phyloP scores from a whole-genome alignment of 805 yeast species.

The Cyberlindnera sargentensis region DNA sequence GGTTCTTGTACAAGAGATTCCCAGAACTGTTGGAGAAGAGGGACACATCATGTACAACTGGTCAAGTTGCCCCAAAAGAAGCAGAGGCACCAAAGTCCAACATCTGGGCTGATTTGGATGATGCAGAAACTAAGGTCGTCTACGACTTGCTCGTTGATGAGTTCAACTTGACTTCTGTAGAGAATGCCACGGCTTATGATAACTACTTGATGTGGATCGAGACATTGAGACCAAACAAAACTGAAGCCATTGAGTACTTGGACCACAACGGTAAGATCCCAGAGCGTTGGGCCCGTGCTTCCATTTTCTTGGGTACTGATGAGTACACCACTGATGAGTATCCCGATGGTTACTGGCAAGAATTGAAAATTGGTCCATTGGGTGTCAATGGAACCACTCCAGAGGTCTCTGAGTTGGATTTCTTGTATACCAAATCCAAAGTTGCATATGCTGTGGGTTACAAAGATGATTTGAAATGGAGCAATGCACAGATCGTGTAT shows the following conservation, averaged over 20 bases:
- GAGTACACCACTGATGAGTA: slow-evolving; percentile 15
- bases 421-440: slow-evolving; percentile 16
- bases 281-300: slow-evolving; percentile 18
- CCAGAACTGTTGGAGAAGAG: slow-evolving; percentile 1
- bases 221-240: slow-evolving; percentile 21
- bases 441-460: slow-evolving; percentile 16
- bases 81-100: slow-evolving; percentile 14
- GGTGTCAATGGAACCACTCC: slow-evolving; percentile 8
- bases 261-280: slow-evolving; percentile 18
- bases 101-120: slow-evolving; percentile 18
- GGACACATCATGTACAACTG: slow-evolving; percentile 1
- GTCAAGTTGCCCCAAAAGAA: slow-evolving; percentile 11
- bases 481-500: slow-evolving; percentile 4
- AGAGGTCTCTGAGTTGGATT: slow-evolving; percentile 9
- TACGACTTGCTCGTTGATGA: slow-evolving; percentile 9
- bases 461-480: slow-evolving; percentile 15
- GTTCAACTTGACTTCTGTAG: slow-evolving; percentile 16
- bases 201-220: slow-evolving; percentile 22
- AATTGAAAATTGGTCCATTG: slow-evolving; percentile 21
- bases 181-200: slow-evolving; percentile 18
- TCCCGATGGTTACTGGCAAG: slow-evolving; percentile 22
- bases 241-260: slow-evolving; percentile 20
- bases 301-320: slow-evolving; percentile 21
- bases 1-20: slow-evolving; percentile 1
- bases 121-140: slow-evolving; percentile 16